Evolutionary conservation across 2,329 filamentous ascomycete genomes (phyloP), one percentile per base, ranked within the genome.

Genomic region (Verticillium zaregamsianum): DNA sequence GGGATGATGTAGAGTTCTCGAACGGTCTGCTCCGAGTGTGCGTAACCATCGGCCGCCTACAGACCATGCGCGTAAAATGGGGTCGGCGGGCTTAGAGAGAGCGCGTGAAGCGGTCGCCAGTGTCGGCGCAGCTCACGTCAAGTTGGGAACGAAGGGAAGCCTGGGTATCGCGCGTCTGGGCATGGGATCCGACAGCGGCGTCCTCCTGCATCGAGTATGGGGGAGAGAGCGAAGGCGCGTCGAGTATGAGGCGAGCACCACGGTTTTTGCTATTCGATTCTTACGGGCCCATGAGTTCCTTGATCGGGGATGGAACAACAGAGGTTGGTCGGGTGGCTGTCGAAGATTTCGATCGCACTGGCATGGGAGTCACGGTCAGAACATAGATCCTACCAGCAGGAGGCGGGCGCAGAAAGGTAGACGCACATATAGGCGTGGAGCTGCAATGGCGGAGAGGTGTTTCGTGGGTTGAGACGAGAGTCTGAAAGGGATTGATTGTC

Each of bases 41-140:
- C 81, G 79, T 84, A 85, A 84, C 83, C 85, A 86, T 90, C 85
- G 79, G 87, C 86, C 86, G 89, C 87, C 81, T 85, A 87, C 82
- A 69, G 74, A 68, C 68, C 68, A 70, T 71, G 65, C 74, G 75
- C 59, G 62, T 64, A 61, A 59, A 57, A 40, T 58, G 52, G 35
- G 12, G 61, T 59, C 55, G 60, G 61, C 23, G 63, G 59, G 58
- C 61, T 66, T 60, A 64, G 63, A 61, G 65, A 58, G 59, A 59
- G 49, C 58, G 57, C 25, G 58, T 37, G 52, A 15, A 58, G 59
- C 35, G 57, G 31, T 54, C 55, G 58, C 58, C 15, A 23, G 45
- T 59, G 52, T 66, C 59, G 68, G 60, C 66, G 66, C 63, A 67
- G 64, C 65, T 70, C 67, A 73, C 68, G 71, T 68, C 64, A 69